These are phyloP conservation scores for Macrolepiota dolichaula DNA, from an alignment of 768 basidiomycete genomes.

Conservation along the genomic window DNA sequence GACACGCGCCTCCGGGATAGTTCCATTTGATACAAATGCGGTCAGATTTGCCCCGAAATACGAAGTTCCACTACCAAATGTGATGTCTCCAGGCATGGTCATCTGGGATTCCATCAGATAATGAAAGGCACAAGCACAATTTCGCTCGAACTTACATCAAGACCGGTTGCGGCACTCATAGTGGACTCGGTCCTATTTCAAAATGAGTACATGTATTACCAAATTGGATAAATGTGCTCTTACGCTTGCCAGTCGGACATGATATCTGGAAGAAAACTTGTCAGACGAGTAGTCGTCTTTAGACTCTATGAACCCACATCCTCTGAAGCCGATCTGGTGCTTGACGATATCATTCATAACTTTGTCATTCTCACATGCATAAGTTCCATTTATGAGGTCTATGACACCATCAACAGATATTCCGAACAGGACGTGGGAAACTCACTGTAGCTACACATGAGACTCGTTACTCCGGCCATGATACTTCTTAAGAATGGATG, in stretches of 20 bases:
- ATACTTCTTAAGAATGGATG: constrained; percentile 69
- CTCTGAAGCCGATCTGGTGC: constrained; percentile 73
- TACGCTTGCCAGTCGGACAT: constrained; percentile 76
- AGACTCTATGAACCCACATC: constrained; percentile 38
- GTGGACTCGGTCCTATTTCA: constrained; percentile 50
- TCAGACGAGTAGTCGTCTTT: no score
- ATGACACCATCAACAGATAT: background rate
- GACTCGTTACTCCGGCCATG: constrained; percentile 67
- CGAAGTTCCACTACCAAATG: constrained; percentile 43
- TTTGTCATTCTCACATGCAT: constrained; percentile 73
- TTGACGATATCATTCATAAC: constrained; percentile 74
- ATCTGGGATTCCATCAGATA: constrained; percentile 40
- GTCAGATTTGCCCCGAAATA: constrained; percentile 73
- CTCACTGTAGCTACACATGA: constrained; percentile 79
- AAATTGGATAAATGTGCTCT: constrained; percentile 15
- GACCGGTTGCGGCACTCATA: constrained; percentile 52
- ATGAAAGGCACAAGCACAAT: background rate
- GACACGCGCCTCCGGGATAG: constrained; percentile 59
- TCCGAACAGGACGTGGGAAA: constrained; percentile 1
- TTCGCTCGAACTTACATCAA: constrained; percentile 44
- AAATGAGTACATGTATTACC: background rate
- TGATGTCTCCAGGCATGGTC: constrained; percentile 67
- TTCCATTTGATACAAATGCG: constrained; percentile 65
- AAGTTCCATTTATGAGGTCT: constrained; percentile 70
- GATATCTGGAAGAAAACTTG: constrained; percentile 35